Conservation (phyloP, 371 early-diverging fungal species). For the Mucor piriformis region DNA sequence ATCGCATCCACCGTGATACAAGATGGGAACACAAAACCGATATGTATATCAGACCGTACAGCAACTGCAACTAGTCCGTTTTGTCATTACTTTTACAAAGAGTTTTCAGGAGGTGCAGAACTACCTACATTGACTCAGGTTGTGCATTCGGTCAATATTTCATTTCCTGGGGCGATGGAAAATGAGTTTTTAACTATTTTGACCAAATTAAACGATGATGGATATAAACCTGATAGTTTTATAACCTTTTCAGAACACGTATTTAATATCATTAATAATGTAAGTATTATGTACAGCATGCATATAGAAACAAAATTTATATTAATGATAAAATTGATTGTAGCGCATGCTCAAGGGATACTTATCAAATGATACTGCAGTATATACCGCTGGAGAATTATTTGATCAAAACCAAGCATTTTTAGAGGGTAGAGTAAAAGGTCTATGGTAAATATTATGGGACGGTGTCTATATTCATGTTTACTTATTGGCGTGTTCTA, state of each 20-base stretch:
- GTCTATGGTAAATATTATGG: slow-evolving; percentile 24
- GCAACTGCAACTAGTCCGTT: slow-evolving; percentile 8
- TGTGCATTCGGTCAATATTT: slow-evolving; percentile 26
- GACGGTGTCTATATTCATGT: neutral
- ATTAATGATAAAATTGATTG: neutral
- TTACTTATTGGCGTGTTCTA: neutral
- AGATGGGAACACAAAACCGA: slow-evolving; percentile 17
- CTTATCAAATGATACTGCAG: slow-evolving; percentile 9
- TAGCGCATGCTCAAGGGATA: slow-evolving; percentile 34
- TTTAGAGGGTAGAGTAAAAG: slow-evolving; percentile 24
- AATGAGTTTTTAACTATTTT: slow-evolving; percentile 18
- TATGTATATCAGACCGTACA: slow-evolving; percentile 30
- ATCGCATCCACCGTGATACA: slow-evolving; percentile 17
- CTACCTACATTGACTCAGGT: slow-evolving; percentile 7
- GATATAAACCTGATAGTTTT: slow-evolving; percentile 29
- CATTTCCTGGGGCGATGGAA: slow-evolving; percentile 24
- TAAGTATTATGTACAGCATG: slow-evolving; percentile 7
- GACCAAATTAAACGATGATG: slow-evolving; percentile 4
- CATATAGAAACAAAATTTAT: neutral
- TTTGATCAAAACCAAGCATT: slow-evolving; percentile 34
- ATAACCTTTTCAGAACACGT: slow-evolving; percentile 38
- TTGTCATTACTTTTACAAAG: slow-evolving; percentile 30
- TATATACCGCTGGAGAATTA: slow-evolving; percentile 35
- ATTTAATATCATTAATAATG: slow-evolving; percentile 30
- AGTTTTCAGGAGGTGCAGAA: neutral